These are phyloP conservation scores for Xylariaceae sp. DNA, from an alignment of 2,329 filamentous ascomycete species.

Conservation along the genomic window DNA sequence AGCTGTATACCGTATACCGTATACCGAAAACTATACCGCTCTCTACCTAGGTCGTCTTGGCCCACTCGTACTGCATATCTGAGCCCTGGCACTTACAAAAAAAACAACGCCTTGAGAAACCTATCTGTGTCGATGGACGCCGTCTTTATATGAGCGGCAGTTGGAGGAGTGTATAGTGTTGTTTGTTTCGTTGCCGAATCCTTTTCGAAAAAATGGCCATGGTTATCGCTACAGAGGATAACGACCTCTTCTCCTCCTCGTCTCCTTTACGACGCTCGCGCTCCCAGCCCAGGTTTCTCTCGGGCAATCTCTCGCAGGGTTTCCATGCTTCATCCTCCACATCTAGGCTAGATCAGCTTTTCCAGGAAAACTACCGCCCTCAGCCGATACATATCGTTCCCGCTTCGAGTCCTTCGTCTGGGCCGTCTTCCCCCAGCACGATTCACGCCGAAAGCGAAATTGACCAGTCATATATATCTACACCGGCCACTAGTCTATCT, in stretches of 20 bases:
- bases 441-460: conserved; percentile 46
- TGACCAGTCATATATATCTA: conserved; percentile 55
- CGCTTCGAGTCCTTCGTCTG: conserved; percentile 47
- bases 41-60: not conserved
- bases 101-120: not conserved
- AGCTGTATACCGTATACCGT: conserved; percentile 6
- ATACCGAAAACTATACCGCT: not conserved
- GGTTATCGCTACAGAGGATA: conserved; percentile 53
- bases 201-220: conserved; percentile 43
- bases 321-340: conserved; percentile 44
- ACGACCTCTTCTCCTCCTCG: conserved; percentile 49
- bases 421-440: conserved; percentile 51
- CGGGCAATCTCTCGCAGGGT: conserved; percentile 35
- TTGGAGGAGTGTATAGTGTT: conserved; percentile 24
- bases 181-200: not conserved
- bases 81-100: not conserved
- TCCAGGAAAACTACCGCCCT: conserved; percentile 39
- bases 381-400: conserved; percentile 31
- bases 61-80: not conserved
- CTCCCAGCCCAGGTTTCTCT: conserved; percentile 52
- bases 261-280: conserved; percentile 53
- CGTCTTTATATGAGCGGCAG: conserved; percentile 20
- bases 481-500: conserved; percentile 58
- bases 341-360: conserved; percentile 43
- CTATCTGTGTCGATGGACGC: conserved; percentile 21